phyloP scores from a whole-genome alignment of 345 rosid genomes.

The Melaleuca alternifolia region DNA sequence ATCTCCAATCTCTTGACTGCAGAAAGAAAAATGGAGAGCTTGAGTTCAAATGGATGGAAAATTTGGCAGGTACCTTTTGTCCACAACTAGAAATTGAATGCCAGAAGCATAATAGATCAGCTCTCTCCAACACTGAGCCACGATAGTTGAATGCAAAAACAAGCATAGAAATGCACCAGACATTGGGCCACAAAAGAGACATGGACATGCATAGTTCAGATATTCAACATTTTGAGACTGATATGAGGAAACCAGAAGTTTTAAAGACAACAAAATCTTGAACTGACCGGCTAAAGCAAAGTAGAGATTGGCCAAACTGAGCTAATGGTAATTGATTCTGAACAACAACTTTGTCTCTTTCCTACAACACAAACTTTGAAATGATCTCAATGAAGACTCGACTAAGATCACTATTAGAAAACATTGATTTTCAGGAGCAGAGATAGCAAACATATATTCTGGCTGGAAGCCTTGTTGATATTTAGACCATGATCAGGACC shows the following conservation, averaged over 20 bases:
- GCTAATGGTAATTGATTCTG: not conserved
- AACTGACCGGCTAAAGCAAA: not conserved
- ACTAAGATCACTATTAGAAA: not conserved
- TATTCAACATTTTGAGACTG: not conserved
- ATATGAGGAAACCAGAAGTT: not conserved
- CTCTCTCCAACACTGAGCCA: not conserved
- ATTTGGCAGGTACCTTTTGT: not conserved
- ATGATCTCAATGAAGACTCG: not conserved
- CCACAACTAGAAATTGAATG: not conserved
- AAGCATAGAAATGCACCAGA: not conserved
- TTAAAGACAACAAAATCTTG: not conserved
- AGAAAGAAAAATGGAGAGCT: not conserved
- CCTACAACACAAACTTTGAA: not conserved
- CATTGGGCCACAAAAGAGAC: not conserved
- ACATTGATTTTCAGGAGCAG: not conserved
- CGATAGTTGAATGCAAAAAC: not conserved
- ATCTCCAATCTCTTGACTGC: slow-evolving; percentile 40
- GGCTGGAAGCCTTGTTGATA: not conserved
- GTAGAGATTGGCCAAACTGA: not conserved
- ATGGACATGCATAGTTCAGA: not conserved
- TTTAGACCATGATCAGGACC: not conserved
- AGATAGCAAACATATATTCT: not conserved
- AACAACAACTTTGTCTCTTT: not conserved
- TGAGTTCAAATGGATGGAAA: not conserved
- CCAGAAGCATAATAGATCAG: not conserved